A percentile compares a stretch with the other conserved stretches of the same genome.
Evolutionary conservation across 2,329 filamentous ascomycete species (phyloP).

Genomic region (Cladosporium sp.): DNA sequence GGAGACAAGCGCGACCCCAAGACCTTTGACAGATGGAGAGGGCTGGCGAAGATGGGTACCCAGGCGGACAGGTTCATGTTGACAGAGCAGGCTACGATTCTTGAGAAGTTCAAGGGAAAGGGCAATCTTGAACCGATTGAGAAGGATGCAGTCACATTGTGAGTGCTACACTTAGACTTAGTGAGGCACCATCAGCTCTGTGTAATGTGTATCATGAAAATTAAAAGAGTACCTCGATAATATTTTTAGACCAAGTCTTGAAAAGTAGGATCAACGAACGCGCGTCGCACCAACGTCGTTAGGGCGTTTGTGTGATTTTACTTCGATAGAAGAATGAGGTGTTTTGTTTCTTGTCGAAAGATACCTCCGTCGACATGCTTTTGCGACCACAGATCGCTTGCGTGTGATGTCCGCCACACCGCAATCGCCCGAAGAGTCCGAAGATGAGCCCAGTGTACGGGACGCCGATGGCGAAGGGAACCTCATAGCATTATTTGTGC

Average conservation of each 20-base stretch:
- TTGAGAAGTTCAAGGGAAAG: conserved; percentile 48
- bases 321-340: too few species aligned
- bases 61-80: conserved; percentile 51
- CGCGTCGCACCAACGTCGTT: too few species aligned
- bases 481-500: background rate
- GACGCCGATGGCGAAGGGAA: background rate
- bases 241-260: too few species aligned
- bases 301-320: too few species aligned
- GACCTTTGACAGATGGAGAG: conserved; percentile 51
- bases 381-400: background rate
- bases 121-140: conserved; percentile 47
- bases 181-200: too few species aligned
- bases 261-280: too few species aligned
- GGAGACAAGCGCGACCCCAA: conserved; percentile 53
- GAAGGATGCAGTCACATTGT: conserved; percentile 16
- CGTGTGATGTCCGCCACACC: background rate
- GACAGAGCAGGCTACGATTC: conserved; percentile 51
- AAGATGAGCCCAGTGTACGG: background rate
- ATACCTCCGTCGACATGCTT: too few species aligned
- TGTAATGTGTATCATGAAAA: too few species aligned
- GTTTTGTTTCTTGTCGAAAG: too few species aligned
- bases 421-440: background rate
- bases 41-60: conserved; percentile 45
- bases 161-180: background rate
- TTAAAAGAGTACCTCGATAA: too few species aligned